Base-by-base conservation (phyloP, 805 yeast genomes). In the Metschnikowia arizonensis region DNA sequence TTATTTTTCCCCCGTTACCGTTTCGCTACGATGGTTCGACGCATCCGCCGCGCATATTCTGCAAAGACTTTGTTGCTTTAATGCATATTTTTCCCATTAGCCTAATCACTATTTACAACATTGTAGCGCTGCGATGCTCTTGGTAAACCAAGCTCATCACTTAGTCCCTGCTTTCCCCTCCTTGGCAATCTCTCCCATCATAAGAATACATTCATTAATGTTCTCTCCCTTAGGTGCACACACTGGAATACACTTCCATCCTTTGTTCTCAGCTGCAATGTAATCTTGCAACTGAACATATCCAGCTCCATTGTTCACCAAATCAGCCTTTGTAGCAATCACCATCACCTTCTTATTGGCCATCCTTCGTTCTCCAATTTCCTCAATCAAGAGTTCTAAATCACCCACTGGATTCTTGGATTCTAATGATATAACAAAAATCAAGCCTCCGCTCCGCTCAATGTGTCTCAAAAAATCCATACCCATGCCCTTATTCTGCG, bases 281-380 rank as follows among this genome's bases (percentile, higher is more conserved):
- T 64, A 77, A 0, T 61, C 59, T 36, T 67, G 68, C 42, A 93
- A 66, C 6, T 44, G 47, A 2, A 36, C 35, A 54, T 68, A 91
- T 37, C 73, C 78, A 3, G 66, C 71, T 32, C 74, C 69, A 2
- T 84, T 65, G 2, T 66, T 76, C 34, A 76, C 77, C 17, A 87
- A 57, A 61, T 93, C 99, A 1, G 97, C 98, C 64, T 93, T 93
- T n/a, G 97, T 90, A 12, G 91, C 97, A 8, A 90, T 86, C 14
- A 93, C 79, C 46, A 93, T 68, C 1, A 85, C 75, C 33, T 72
- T 76, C 57, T 89, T 89, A 29, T 65, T 66, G n/a, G 63, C 54
- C 61, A 86, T 64, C 42, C 91, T 73, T 36, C 75, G 68, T 1
- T 72, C 61, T 0, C 95, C 96, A 52, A 93, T 74, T 59, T 93